These are phyloP conservation scores for Aphanomyces invadans DNA, from an alignment of 352 stramenopile genomes.

Conservation along the genomic window DNA sequence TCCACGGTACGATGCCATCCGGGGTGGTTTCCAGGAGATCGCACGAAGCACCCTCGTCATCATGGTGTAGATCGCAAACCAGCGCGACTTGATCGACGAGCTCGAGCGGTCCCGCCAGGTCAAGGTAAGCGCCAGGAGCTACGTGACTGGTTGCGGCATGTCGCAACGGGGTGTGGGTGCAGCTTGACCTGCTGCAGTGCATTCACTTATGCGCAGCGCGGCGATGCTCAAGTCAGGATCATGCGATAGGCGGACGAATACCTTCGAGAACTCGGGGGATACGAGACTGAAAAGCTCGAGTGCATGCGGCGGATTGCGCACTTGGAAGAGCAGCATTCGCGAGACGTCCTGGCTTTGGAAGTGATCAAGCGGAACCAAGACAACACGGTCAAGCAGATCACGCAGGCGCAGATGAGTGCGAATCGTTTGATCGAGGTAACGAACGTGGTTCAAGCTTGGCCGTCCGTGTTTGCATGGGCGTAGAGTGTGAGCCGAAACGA, in stretches of 20 bases:
- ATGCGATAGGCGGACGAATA: constrained; percentile 12
- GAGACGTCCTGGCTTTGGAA: constrained; percentile 44
- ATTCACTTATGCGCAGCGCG: too few species aligned
- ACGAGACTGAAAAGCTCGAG: constrained; percentile 18
- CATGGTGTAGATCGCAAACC: constrained; percentile 6
- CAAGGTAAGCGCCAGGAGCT: background rate
- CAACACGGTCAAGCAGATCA: constrained; percentile 65
- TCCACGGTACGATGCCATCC: background rate
- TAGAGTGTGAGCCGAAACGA: too few species aligned
- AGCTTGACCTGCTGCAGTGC: too few species aligned
- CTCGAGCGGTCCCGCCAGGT: constrained; percentile 12
- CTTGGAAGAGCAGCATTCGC: constrained; percentile 40
- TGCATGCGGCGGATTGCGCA: constrained; percentile 30
- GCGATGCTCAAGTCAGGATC: too few species aligned
- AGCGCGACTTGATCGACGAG: constrained; percentile 19
- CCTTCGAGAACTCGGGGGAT: background rate
- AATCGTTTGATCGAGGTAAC: constrained; percentile 67
- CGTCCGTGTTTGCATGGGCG: too few species aligned
- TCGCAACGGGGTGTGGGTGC: too few species aligned
- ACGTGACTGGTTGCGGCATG: too few species aligned
- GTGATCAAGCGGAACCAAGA: constrained; percentile 51
- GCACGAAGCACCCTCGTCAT: background rate
- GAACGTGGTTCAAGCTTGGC: too few species aligned
- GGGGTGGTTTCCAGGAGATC: background rate
- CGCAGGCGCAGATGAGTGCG: constrained; percentile 55